A percentile compares a stretch with the other conserved stretches of the same genome.
Conservation (phyloP, 495 filamentous ascomycete genomes). For the Talaromyces wortmannii region DNA sequence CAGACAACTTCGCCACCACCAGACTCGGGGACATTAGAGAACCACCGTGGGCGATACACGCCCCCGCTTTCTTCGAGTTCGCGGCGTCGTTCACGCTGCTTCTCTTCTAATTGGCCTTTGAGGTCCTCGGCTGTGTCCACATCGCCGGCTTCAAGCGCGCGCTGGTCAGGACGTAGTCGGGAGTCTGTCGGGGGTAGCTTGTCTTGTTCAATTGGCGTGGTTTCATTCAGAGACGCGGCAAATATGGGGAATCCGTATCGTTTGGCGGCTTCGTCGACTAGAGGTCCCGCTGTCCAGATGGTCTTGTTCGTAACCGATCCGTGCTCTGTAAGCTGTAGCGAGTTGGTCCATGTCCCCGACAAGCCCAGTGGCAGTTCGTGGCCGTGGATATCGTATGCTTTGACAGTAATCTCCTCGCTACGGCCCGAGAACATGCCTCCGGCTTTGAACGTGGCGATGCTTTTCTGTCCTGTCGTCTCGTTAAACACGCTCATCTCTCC, state of each 20-base stretch:
- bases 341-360: conserved; percentile 76
- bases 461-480: conserved; percentile 74
- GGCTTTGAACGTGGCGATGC: conserved; percentile 77
- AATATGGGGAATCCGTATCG: conserved; percentile 86
- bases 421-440: conserved; percentile 96
- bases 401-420: conserved; percentile 79
- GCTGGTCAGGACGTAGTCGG: conserved; percentile 83
- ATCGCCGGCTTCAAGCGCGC: conserved; percentile 74
- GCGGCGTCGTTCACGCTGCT: conserved; percentile 67
- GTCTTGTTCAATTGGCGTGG: conserved; percentile 69
- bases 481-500: conserved; percentile 76
- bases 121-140: conserved; percentile 77
- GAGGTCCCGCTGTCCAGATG: conserved; percentile 69
- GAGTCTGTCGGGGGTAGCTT: conserved; percentile 74
- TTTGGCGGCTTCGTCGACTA: conserved; percentile 67
- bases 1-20: conserved; percentile 67
- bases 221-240: conserved; percentile 80
- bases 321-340: conserved; percentile 55
- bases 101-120: conserved; percentile 80
- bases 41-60: conserved; percentile 73
- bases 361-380: conserved; percentile 54
- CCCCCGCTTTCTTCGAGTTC: conserved; percentile 68
- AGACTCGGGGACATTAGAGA: conserved; percentile 50
- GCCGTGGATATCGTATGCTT: conserved; percentile 60
- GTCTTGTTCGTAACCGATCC: conserved; percentile 48